These are phyloP conservation scores for Podila verticillata DNA, from an alignment of 192 early-diverging fungal genomes.

Conservation along the genomic window DNA sequence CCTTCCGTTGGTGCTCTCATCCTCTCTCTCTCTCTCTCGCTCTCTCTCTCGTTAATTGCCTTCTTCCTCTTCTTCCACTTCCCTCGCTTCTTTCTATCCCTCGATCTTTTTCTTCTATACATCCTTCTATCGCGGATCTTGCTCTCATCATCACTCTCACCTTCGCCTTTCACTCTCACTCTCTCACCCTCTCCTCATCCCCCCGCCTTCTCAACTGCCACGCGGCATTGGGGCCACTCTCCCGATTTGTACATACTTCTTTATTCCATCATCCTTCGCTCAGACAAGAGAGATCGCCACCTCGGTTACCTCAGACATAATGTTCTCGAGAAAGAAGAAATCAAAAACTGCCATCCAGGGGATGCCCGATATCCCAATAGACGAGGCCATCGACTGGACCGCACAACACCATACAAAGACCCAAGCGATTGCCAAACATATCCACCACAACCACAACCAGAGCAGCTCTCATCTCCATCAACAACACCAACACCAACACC, in stretches of 20 bases:
- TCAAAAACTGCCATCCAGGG: slow-evolving; percentile 16
- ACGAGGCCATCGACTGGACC: slow-evolving; percentile 32
- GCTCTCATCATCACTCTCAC: background rate
- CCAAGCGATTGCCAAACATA: background rate
- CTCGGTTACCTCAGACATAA: background rate
- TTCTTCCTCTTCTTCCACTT: background rate
- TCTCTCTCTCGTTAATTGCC: background rate
- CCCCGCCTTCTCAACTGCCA: background rate
- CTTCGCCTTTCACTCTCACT: background rate
- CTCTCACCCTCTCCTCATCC: background rate
- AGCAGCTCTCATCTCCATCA: slow-evolving; percentile 1
- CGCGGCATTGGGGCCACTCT: background rate
- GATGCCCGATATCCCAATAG: background rate
- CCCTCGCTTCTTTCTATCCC: background rate
- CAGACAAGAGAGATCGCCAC: background rate
- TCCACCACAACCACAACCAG: background rate
- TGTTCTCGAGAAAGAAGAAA: background rate
- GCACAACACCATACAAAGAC: slow-evolving; percentile 30
- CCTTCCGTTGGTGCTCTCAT: background rate
- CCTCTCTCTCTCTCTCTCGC: background rate
- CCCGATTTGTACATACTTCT: background rate
- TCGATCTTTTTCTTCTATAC: slow-evolving; percentile 3
- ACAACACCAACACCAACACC: background rate
- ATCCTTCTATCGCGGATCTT: background rate
- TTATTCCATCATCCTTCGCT: background rate